Conservation (phyloP, 2,329 filamentous ascomycete species). For the Diaporthe batatas region DNA sequence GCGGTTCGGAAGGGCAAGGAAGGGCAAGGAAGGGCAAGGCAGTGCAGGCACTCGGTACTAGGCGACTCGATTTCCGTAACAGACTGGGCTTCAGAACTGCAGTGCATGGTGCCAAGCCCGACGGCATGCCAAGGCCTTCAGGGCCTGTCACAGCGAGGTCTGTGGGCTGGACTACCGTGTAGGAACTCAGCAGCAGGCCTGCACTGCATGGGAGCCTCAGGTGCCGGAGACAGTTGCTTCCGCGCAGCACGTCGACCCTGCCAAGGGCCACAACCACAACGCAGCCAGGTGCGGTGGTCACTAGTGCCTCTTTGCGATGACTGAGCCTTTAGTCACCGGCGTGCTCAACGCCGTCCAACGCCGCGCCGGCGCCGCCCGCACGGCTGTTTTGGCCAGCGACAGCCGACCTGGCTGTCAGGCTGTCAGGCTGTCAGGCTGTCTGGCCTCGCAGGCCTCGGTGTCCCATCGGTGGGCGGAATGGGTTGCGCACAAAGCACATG, state of each 20-base stretch:
- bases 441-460: not conserved
- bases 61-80: slow-evolving; percentile 37
- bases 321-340: slow-evolving; percentile 10
- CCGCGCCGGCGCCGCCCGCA: not conserved
- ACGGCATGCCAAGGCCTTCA: slow-evolving; percentile 17
- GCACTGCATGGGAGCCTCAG: slow-evolving; percentile 26
- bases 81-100: slow-evolving; percentile 37
- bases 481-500: not conserved
- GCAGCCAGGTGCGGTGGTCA: not conserved
- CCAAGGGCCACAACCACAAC: slow-evolving; percentile 32
- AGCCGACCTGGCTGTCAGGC: not conserved
- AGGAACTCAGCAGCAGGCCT: not conserved
- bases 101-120: slow-evolving; percentile 35
- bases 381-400: slow-evolving; percentile 4
- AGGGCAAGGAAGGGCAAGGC: too few species aligned
- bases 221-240: slow-evolving; percentile 32
- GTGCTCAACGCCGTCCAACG: not conserved
- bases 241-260: slow-evolving; percentile 34
- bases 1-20: slow-evolving; percentile 15
- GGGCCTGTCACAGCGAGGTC: slow-evolving; percentile 27
- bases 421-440: too few species aligned
- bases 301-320: not conserved
- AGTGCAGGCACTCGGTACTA: too few species aligned
- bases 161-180: slow-evolving; percentile 11
- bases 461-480: slow-evolving; percentile 7